phyloP scores from a whole-genome alignment of 371 early-diverging fungal genomes.

The Rhizopus delemar region DNA sequence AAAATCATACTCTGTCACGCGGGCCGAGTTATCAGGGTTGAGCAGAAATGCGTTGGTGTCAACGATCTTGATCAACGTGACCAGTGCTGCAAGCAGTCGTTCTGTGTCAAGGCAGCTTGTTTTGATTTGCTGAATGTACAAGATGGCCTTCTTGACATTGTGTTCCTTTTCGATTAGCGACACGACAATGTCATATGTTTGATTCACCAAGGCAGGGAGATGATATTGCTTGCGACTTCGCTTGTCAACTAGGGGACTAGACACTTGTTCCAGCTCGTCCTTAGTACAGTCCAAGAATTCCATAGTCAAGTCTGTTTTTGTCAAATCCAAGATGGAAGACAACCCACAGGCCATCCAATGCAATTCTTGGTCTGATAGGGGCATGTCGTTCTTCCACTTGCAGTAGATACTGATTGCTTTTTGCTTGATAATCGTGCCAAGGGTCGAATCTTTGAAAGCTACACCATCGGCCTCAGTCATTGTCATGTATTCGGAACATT shows the following conservation, averaged over 20 bases:
- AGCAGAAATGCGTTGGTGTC: conserved; percentile 17
- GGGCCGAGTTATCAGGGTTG: conserved; percentile 7
- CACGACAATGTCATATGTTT: conserved; percentile 7
- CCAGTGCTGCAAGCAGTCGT: conserved; percentile 9
- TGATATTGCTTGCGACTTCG: neutral
- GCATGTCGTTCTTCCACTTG: conserved; percentile 2
- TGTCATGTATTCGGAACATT: neutral
- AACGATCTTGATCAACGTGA: conserved; percentile 6
- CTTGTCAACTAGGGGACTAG: conserved; percentile 2
- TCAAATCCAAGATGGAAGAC: conserved; percentile 4
- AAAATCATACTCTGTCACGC: neutral
- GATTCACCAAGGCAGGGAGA: neutral
- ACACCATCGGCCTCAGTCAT: conserved; percentile 4
- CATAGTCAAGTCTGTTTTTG: neutral
- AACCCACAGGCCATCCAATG: conserved; percentile 3
- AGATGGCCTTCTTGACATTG: conserved; percentile 9
- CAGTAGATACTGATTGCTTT: neutral
- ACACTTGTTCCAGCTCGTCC: neutral
- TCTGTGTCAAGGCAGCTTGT: conserved; percentile 12
- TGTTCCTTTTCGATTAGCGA: conserved; percentile 1
- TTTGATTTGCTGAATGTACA: conserved; percentile 13
- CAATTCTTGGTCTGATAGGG: neutral
- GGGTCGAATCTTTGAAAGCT: conserved; percentile 3
- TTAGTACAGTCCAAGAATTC: conserved; percentile 1
- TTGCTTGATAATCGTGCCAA: conserved; percentile 4